Evolutionary conservation across 306 rosid species (phyloP).

Genomic region (Medicago ruthenica): DNA sequence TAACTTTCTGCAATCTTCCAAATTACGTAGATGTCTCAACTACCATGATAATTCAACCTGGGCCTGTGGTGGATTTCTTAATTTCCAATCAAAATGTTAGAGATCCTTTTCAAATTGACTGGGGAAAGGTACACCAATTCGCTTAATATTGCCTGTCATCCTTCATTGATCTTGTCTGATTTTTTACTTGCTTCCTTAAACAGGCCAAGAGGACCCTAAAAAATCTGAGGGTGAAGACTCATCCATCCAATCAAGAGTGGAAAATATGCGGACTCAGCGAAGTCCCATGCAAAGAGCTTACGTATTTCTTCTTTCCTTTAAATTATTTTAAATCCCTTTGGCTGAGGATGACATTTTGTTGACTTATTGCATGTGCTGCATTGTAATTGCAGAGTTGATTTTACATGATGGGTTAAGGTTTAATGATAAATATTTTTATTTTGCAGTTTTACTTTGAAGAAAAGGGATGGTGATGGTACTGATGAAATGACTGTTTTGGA

Average conservation of each 20-base stretch:
- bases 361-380: slow-evolving; percentile 3
- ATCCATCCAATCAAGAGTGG: slow-evolving; percentile 75
- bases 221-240: slow-evolving; percentile 79
- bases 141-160: neutral
- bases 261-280: slow-evolving; percentile 89
- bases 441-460: slow-evolving; percentile 76
- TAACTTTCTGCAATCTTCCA: slow-evolving; percentile 3
- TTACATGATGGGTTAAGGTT: neutral
- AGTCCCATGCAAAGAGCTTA: slow-evolving; percentile 75
- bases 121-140: slow-evolving; percentile 76
- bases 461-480: slow-evolving; percentile 43
- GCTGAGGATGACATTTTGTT: neutral
- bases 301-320: slow-evolving; percentile 47
- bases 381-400: slow-evolving; percentile 10
- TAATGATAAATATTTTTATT: neutral
- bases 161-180: slow-evolving; percentile 15
- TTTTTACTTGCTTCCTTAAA: slow-evolving; percentile 5
- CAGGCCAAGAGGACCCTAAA: slow-evolving; percentile 87
- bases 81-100: slow-evolving; percentile 81
- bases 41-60: slow-evolving; percentile 89
- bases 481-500: slow-evolving; percentile 81
- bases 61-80: slow-evolving; percentile 90
- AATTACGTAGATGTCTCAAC: slow-evolving; percentile 80
- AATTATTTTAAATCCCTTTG: slow-evolving; percentile 2
- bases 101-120: slow-evolving; percentile 84